phyloP scores from a whole-genome alignment of 140 eudicot species.

The Cichorium intybus region DNA sequence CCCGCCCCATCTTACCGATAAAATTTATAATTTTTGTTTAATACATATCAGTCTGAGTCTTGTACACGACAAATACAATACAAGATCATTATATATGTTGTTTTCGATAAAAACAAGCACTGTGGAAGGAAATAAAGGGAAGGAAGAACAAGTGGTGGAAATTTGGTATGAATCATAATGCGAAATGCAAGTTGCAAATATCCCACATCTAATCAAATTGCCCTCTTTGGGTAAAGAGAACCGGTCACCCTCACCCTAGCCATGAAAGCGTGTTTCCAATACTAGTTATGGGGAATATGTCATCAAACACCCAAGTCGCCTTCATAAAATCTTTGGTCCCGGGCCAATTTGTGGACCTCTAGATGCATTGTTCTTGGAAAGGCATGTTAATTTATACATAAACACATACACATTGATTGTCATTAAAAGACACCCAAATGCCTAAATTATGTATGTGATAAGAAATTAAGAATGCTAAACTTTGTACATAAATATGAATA shows the following conservation, averaged over 20 bases:
- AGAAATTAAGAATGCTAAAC: no score
- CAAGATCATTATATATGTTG: not conserved
- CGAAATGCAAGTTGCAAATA: slow-evolving; percentile 34
- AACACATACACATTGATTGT: not conserved
- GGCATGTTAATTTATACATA: not conserved
- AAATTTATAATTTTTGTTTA: not conserved
- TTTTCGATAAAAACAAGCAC: not conserved
- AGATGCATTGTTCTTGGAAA: slow-evolving; percentile 7
- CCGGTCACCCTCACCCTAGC: slow-evolving; percentile 19
- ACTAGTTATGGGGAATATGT: not conserved
- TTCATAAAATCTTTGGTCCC: slow-evolving; percentile 15
- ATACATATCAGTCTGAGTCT: not conserved
- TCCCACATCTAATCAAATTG: slow-evolving; percentile 22
- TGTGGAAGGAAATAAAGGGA: not conserved
- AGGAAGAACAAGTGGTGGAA: slow-evolving; percentile 16
- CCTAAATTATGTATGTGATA: not conserved
- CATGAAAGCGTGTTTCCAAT: not conserved
- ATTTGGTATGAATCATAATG: slow-evolving; percentile 25
- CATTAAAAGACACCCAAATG: no score
- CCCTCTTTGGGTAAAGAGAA: slow-evolving; percentile 16
- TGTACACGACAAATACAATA: not conserved
- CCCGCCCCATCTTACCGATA: not conserved
- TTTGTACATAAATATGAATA: no score
- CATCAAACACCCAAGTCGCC: slow-evolving; percentile 16
- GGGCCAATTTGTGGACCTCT: not conserved